phyloP scores from a whole-genome alignment of 306 rosid species.

The Prunus campanulata region DNA sequence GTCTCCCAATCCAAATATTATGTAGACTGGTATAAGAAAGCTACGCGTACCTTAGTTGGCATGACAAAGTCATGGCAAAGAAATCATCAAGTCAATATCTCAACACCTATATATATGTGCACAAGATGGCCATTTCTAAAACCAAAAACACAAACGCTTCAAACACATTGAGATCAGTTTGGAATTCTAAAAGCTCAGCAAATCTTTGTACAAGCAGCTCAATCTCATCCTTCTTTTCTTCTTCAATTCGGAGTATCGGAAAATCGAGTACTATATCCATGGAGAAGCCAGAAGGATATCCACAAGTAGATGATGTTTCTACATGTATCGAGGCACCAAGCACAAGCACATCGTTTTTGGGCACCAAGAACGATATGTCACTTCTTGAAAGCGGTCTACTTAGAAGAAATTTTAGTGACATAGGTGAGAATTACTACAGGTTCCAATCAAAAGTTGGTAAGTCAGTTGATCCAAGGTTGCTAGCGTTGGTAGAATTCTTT shows the following conservation, averaged over 20 bases:
- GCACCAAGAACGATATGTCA: slow-evolving; percentile 24
- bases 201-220: not conserved
- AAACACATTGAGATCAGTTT: not conserved
- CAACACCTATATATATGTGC: not conserved
- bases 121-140: not conserved
- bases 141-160: not conserved
- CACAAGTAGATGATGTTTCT: slow-evolving; percentile 1
- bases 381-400: slow-evolving; percentile 20
- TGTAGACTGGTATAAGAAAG: not conserved
- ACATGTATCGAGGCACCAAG: not conserved
- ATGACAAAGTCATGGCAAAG: not conserved
- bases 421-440: slow-evolving; percentile 19
- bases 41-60: not conserved
- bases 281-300: slow-evolving; percentile 32
- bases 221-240: not conserved
- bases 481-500: slow-evolving; percentile 38
- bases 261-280: not conserved
- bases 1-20: not conserved
- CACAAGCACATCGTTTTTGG: not conserved
- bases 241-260: not conserved
- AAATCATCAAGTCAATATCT: not conserved
- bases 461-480: slow-evolving; percentile 27
- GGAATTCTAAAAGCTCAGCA: not conserved
- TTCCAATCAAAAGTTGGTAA: slow-evolving; percentile 22
- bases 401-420: slow-evolving; percentile 2